phyloP scores from a whole-genome alignment of 768 basidiomycete genomes.

The Mycena metata region DNA sequence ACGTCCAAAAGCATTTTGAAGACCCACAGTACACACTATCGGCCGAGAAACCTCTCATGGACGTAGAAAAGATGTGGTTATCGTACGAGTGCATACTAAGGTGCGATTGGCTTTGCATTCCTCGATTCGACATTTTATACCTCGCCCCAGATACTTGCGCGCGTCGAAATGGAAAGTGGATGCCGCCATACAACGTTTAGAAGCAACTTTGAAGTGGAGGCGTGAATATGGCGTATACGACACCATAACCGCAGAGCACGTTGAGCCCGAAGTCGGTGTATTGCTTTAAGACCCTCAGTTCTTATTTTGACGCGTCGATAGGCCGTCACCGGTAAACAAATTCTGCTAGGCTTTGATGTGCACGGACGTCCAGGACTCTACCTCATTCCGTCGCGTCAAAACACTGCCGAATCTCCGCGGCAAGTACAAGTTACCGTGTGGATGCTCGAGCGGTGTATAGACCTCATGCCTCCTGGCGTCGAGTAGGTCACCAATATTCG shows the following conservation, averaged over 20 bases:
- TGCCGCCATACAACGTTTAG: conserved; percentile 73
- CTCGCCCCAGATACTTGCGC: conserved; percentile 71
- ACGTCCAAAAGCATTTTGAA: conserved; percentile 73
- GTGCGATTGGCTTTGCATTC: conserved; percentile 45
- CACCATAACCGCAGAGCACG: conserved; percentile 66
- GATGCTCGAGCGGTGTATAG: conserved; percentile 81
- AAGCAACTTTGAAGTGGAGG: conserved; percentile 83
- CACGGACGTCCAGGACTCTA: conserved; percentile 77
- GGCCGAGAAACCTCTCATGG: conserved; percentile 62
- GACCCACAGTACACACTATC: conserved; percentile 62
- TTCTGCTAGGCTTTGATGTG: conserved; percentile 82
- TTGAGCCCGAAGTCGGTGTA: conserved; percentile 78
- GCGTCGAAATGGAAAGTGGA: conserved; percentile 80
- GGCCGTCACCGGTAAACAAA: conserved; percentile 87
- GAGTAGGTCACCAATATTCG: conserved; percentile 63
- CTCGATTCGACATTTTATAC: background rate
- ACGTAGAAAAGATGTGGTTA: conserved; percentile 85
- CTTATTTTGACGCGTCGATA: conserved; percentile 43
- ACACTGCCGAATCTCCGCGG: conserved; percentile 75
- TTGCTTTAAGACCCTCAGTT: background rate
- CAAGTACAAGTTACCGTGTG: conserved; percentile 84
- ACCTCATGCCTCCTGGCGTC: conserved; percentile 85
- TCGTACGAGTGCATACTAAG: conserved; percentile 82
- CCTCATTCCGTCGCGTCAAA: conserved; percentile 62
- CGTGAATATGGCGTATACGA: conserved; percentile 84